phyloP scores from a whole-genome alignment of 2,329 filamentous ascomycete species.

The Whalleya microplaca region DNA sequence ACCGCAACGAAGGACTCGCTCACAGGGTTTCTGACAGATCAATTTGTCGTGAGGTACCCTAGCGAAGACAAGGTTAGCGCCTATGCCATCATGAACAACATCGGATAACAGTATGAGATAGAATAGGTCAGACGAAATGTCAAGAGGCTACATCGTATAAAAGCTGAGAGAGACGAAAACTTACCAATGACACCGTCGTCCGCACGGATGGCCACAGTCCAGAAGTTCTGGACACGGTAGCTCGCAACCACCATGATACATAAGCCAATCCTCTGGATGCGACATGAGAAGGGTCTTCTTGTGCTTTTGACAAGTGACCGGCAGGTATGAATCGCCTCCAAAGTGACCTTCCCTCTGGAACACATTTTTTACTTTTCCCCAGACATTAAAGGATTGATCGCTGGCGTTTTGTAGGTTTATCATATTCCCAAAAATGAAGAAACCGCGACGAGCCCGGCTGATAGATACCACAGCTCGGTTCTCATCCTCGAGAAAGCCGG shows the following conservation, averaged over 20 bases:
- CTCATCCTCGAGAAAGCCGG: constrained; percentile 74
- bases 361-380: constrained; percentile 39
- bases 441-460: constrained; percentile 73
- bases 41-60: constrained; percentile 34
- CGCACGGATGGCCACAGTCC: constrained; percentile 35
- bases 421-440: constrained; percentile 85
- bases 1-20: constrained; percentile 29
- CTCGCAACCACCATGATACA: constrained; percentile 35
- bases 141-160: neutral
- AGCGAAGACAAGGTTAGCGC: constrained; percentile 3
- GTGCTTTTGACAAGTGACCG: constrained; percentile 67
- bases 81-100: neutral
- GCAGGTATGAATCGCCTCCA: constrained; percentile 49
- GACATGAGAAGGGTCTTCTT: constrained; percentile 53
- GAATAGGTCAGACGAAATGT: neutral
- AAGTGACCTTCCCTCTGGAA: constrained; percentile 45
- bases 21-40: constrained; percentile 34
- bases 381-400: constrained; percentile 48
- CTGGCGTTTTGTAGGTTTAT: constrained; percentile 52
- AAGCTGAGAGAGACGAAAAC: constrained; percentile 2
- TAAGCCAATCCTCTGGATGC: constrained; percentile 56
- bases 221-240: constrained; percentile 28
- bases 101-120: neutral
- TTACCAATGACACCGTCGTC: constrained; percentile 38
- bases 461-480: constrained; percentile 63